Conservation (phyloP, 495 filamentous ascomycete species). For the Daldinia concentrica region DNA sequence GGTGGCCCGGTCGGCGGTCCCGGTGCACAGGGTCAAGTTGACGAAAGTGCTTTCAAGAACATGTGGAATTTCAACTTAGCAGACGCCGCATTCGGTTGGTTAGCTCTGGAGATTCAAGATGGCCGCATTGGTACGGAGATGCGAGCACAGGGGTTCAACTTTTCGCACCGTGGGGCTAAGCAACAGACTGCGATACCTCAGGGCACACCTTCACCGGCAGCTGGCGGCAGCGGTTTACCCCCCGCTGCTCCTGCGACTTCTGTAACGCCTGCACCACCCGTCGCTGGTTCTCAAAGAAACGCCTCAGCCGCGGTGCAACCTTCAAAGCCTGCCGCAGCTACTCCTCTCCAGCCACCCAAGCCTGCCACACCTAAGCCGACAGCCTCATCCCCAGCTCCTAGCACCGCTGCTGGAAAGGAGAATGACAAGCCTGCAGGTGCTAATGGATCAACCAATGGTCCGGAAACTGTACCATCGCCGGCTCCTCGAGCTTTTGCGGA, state of each 20-base stretch:
- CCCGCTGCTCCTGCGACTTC: conserved; percentile 50
- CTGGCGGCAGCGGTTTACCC: conserved; percentile 49
- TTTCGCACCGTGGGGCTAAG: conserved; percentile 85
- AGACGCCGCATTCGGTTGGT: conserved; percentile 95
- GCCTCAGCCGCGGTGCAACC: conserved; percentile 49
- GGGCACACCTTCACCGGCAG: conserved; percentile 45
- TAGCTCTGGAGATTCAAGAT: conserved; percentile 92
- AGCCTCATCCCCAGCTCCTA: conserved; percentile 51
- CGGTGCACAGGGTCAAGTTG: conserved; percentile 82
- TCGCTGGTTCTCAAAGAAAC: conserved; percentile 50
- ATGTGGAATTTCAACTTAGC: conserved; percentile 99
- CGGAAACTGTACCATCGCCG: conserved; percentile 57
- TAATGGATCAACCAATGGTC: conserved; percentile 61
- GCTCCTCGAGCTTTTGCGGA: conserved; percentile 55
- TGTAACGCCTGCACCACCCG: conserved; percentile 26
- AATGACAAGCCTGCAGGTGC: conserved; percentile 56
- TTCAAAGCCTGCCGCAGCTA: conserved; percentile 49
- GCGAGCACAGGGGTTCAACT: conserved; percentile 99
- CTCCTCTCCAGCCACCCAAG: conserved; percentile 58
- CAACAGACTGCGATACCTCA: conserved; percentile 52
- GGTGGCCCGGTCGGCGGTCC: conserved; percentile 82
- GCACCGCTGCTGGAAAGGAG: conserved; percentile 51
- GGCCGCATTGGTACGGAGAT: conserved; percentile 98
- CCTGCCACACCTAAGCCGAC: conserved; percentile 62
- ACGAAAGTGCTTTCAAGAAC: conserved; percentile 99